A percentile compares a stretch with the other conserved stretches of the same genome.
phyloP scores from a whole-genome alignment of 306 rosid species.

The Glycine tomentella region DNA sequence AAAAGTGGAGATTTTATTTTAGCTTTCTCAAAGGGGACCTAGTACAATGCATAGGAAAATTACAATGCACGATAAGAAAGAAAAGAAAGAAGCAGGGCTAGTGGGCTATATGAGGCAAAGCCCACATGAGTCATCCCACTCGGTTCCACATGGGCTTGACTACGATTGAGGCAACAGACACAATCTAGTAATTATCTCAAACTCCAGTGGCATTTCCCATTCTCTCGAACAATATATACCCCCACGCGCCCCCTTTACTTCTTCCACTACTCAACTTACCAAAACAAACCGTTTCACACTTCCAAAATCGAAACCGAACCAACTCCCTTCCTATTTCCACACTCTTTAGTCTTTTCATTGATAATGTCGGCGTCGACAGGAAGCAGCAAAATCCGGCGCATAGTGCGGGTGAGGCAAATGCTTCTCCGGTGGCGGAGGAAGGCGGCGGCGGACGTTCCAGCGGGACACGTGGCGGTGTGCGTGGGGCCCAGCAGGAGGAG shows the following conservation, averaged over 20 bases:
- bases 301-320: not conserved
- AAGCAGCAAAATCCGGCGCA: constrained; percentile 80
- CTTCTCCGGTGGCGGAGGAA: constrained; percentile 78
- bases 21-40: constrained; percentile 46
- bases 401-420: constrained; percentile 87
- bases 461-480: constrained; percentile 86
- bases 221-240: constrained; percentile 24
- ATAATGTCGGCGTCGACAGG: constrained; percentile 56
- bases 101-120: constrained; percentile 50
- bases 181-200: constrained; percentile 72
- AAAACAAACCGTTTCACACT: not conserved
- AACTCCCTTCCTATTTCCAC: not conserved
- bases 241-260: not conserved
- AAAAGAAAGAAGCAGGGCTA: not conserved
- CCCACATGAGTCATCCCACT: constrained; percentile 45
- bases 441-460: constrained; percentile 80
- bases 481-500: constrained; percentile 75
- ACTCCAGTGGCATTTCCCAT: constrained; percentile 37
- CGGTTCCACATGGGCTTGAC: constrained; percentile 53
- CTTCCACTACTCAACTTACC: not conserved
- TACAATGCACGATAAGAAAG: constrained; percentile 36
- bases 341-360: too few relatives aligned
- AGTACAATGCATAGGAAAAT: too few relatives aligned
- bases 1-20: constrained; percentile 32
- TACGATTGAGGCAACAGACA: not conserved